A percentile compares a stretch with the other conserved stretches of the same genome.
Evolutionary conservation across 1,284 basidiomycete species (phyloP).

Genomic region (Moesziomyces antarcticus): DNA sequence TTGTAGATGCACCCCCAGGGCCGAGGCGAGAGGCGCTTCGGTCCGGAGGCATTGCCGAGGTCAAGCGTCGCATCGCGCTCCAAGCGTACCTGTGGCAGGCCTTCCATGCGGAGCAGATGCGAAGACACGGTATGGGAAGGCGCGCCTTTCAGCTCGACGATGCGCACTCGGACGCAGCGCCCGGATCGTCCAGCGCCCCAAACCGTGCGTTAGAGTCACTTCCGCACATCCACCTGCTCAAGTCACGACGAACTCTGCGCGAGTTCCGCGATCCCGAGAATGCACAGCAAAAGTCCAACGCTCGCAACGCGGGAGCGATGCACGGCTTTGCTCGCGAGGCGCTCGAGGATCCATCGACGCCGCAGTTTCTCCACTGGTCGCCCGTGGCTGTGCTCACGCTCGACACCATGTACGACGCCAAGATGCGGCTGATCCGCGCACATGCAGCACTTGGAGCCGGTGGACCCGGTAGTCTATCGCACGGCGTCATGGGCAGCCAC

Average conservation of each 20-base stretch:
- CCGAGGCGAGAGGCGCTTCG: conserved; percentile 17
- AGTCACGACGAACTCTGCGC: conserved; percentile 24
- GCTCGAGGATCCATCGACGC: conserved; percentile 29
- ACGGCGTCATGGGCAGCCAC: conserved; percentile 53
- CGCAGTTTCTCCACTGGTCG: conserved; percentile 21
- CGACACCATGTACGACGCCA: conserved; percentile 42
- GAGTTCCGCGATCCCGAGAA: conserved; percentile 51
- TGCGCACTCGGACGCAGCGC: conserved; percentile 2
- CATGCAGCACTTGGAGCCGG: conserved; percentile 49
- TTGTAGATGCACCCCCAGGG: conserved; percentile 36
- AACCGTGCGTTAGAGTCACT: conserved; percentile 22
- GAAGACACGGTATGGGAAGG: conserved; percentile 45
- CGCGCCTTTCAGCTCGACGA: conserved; percentile 52
- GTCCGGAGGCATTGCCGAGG: conserved; percentile 28
- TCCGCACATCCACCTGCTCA: conserved; percentile 43
- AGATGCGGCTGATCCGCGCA: conserved; percentile 42
- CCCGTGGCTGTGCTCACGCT: conserved; percentile 46
- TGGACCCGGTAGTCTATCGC: conserved; percentile 23
- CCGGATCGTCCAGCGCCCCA: background rate
- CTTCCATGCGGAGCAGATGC: conserved; percentile 56
- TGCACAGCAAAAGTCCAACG: conserved; percentile 45
- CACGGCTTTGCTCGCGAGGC: conserved; percentile 39
- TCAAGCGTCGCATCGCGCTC: conserved; percentile 42
- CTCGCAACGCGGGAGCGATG: conserved; percentile 48
- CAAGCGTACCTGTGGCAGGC: conserved; percentile 58